Evolutionary conservation across 331 rosid species (phyloP).

Genomic region (Rosa hybrid): DNA sequence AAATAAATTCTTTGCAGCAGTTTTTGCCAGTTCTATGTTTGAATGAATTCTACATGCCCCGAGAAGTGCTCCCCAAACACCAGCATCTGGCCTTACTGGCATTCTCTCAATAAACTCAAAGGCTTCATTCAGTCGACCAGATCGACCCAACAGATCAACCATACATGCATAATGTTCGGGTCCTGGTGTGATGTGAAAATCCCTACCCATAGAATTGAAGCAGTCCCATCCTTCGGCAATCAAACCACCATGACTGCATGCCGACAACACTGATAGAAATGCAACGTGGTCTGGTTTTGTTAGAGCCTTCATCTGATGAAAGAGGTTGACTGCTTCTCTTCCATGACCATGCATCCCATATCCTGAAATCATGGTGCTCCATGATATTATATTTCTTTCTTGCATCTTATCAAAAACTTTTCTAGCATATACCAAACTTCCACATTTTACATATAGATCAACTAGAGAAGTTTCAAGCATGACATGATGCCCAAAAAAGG

Average conservation of each 20-base stretch:
- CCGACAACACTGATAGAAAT: conserved; percentile 42
- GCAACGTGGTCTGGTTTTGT: conserved; percentile 47
- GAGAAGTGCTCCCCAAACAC: conserved; percentile 55
- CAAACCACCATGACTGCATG: conserved; percentile 57
- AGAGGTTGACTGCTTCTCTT: conserved; percentile 41
- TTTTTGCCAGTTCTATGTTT: conserved; percentile 46
- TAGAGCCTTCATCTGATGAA: conserved; percentile 42
- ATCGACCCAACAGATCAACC: conserved; percentile 59
- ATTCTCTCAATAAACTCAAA: conserved; percentile 43
- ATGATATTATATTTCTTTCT: conserved; percentile 46
- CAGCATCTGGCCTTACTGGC: conserved; percentile 50
- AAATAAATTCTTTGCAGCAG: conserved; percentile 41
- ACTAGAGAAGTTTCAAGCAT: conserved; percentile 42
- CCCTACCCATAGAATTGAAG: conserved; percentile 50
- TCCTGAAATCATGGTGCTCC: conserved; percentile 59
- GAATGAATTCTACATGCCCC: conserved; percentile 53
- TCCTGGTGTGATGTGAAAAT: conserved; percentile 37
- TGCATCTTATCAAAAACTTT: conserved; percentile 42
- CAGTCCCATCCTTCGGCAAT: conserved; percentile 51
- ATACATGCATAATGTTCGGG: conserved; percentile 56
- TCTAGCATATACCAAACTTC: conserved; percentile 45
- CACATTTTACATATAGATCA: conserved; percentile 55
- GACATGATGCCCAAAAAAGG: conserved; percentile 23
- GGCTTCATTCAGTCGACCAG: conserved; percentile 45
- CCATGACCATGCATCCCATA: conserved; percentile 53